Evolutionary conservation across 2,329 filamentous ascomycete genomes (phyloP), one percentile per base, ranked within the genome.

Genomic region (Hortaea sp.): DNA sequence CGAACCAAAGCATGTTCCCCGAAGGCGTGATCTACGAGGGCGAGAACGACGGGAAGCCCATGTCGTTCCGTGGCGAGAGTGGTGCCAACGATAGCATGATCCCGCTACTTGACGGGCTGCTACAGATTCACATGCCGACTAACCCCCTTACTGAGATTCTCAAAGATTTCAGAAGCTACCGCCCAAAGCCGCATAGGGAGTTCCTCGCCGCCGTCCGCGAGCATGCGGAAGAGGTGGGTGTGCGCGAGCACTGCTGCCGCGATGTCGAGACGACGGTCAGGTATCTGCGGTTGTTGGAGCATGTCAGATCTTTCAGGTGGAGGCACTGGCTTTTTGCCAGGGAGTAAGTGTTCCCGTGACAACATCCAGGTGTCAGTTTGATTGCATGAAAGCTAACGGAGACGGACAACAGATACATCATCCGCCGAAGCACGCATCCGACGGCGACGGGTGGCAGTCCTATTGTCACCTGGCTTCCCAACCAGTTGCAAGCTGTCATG

Each of bases 1-100:
- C 88, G 1, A 84, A 79, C 41, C 89, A 95, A 68, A 83, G 81
- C 59, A 95, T 95, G 88, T 95, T 95, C 67, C 89, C 89, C 6
- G 73, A 89, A 52, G 90, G 90, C 6, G 90, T 95, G 6, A 69
- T 94, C 41, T 95, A 95, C 64, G 84, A 94, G 63, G 88, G 88
- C 6, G 78, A 90, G 50, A 82, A 82, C 53, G 32, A 35, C n/a
- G 32, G 32, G n/a, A 35, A 35, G 7, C 32, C 9, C 2, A 82
- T 77, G 64, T 82, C 77, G 46, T 95, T 95, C 77, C 82, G 90
- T 30, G 90, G 90, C 55, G 90, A 95, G 70, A 88, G 82, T 42
- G 90, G 90, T 39, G 90, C 90, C 55, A 95, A 95, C 63, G 90
- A 97, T 70, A 85, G 82, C 69, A 95, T 97, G 75, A 77, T 79